Evolutionary conservation across 139 green algal species (phyloP).

Genomic region (Klebsormidium nitens): DNA sequence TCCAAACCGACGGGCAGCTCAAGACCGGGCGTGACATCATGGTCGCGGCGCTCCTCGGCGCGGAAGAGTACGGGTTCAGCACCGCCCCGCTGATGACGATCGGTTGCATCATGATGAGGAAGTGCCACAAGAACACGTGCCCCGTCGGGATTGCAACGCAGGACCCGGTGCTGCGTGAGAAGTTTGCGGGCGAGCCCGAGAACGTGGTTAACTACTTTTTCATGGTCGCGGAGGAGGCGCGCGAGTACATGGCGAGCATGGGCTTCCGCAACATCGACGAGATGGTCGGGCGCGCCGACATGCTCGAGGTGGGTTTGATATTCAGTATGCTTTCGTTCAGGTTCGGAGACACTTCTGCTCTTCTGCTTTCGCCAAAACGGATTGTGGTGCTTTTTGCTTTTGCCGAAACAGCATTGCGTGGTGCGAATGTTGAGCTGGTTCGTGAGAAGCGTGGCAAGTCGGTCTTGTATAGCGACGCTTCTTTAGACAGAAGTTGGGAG

Average conservation of each 20-base stretch:
- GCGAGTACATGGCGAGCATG: constrained; percentile 80
- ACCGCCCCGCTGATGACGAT: constrained; percentile 93
- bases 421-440: too few relatives aligned
- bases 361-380: too few relatives aligned
- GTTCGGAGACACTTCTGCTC: too few relatives aligned
- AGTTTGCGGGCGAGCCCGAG: constrained; percentile 88
- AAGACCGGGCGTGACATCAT: constrained; percentile 86
- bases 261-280: constrained; percentile 77
- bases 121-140: constrained; percentile 98
- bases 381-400: too few relatives aligned
- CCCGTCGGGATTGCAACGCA: constrained; percentile 90
- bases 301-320: constrained; percentile 54
- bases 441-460: too few relatives aligned
- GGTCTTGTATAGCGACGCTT: too few relatives aligned
- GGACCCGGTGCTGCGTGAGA: constrained; percentile 90
- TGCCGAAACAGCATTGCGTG: too few relatives aligned
- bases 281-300: constrained; percentile 85
- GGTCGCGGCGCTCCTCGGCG: constrained; percentile 79
- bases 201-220: constrained; percentile 96
- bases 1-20: constrained; percentile 88
- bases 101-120: constrained; percentile 97
- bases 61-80: constrained; percentile 94
- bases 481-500: too few relatives aligned
- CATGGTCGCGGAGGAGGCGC: constrained; percentile 90
- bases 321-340: too few relatives aligned